Evolutionary conservation across 2,329 filamentous ascomycete species (phyloP), one percentile per base, ranked within the genome.

Genomic region (Aspergillus calidoustus): DNA sequence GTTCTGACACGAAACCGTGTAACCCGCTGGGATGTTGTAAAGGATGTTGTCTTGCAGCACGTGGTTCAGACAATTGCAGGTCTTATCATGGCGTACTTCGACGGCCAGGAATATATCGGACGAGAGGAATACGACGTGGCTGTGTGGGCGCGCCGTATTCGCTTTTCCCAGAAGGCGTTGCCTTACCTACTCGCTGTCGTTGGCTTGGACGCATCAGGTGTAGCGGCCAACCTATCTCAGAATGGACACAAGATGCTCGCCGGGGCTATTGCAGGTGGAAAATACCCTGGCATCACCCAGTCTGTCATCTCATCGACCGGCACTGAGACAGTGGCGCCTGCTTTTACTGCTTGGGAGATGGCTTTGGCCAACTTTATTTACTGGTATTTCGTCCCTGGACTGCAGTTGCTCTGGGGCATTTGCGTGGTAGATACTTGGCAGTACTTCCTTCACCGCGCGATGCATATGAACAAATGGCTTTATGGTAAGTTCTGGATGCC

Each of bases 401-500:
- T 94, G 53, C 94, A 98, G 76, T 91, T 97, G 73, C 80, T 86
- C 61, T 72, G 91, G 54, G 95, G 89, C 25, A 85, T 94, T 63
- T 80, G 87, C 66, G 83, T 96, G 67, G 86, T 98, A 69, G 95
- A 99, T 79, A 95, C 93, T 49, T 99, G 95, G 95, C 94, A 99
- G 76, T 99, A 99, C 81, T 97, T 97, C 80, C 85, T 94, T 71
- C 95, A 99, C 79, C 92, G 95, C 44, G 86, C 90, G 61, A 99
- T 99, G 95, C 95, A 99, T 80, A 84, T 95, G 82, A 97, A 98
- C 82, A 93, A 91, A 78, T 98, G 92, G 91, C 85, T 99, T 69
- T 98, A 98, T 83, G 90, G 92, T 95, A 83, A 79, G 91, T 86
- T 7, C 15, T 31, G 7, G 13, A 28, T 22, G 11, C 17, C 6